Conservation (phyloP, 1,139 yeast species). For the Williopsis jadinii region DNA sequence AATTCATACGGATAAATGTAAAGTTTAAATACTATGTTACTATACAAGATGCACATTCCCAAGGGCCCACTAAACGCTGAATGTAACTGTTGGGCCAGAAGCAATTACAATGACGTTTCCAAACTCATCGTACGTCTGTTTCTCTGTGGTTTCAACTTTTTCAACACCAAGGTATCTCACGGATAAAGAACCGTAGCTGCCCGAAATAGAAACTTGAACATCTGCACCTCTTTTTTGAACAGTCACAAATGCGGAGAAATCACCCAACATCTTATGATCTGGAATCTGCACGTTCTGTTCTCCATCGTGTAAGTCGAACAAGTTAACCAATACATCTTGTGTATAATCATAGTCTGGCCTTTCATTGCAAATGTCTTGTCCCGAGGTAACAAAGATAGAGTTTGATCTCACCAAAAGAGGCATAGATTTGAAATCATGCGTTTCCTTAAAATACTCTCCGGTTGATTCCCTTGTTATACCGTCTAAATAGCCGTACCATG, state of each 20-base stretch:
- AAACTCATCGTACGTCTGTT: constrained; percentile 6
- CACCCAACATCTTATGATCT: constrained; percentile 8
- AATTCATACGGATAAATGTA: background rate
- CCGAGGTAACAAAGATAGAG: constrained; percentile 13
- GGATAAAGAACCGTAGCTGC: constrained; percentile 7
- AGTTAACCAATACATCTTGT: constrained; percentile 15
- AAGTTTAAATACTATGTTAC: too few relatives aligned
- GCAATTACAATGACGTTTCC: constrained; percentile 9
- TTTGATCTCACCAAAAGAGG: constrained; percentile 15
- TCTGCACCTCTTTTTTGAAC: constrained; percentile 7
- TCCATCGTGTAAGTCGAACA: constrained; percentile 13
- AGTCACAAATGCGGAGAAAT: constrained; percentile 7
- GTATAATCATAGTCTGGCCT: constrained; percentile 16
- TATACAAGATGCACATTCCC: too few relatives aligned
- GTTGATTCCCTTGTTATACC: constrained; percentile 13
- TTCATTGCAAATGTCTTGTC: constrained; percentile 10
- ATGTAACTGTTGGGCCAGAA: constrained; percentile 3
- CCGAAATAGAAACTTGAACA: constrained; percentile 6
- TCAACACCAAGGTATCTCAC: constrained; percentile 12
- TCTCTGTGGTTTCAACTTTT: constrained; percentile 1
- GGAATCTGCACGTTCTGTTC: constrained; percentile 13
- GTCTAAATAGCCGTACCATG: constrained; percentile 18
- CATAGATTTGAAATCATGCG: constrained; percentile 13
- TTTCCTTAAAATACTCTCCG: constrained; percentile 14
- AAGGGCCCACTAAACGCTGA: background rate